Evolutionary conservation across 2,329 filamentous ascomycete species (phyloP), one percentile per base, ranked within the genome.

Genomic region (Dothiorella sarmentorum): DNA sequence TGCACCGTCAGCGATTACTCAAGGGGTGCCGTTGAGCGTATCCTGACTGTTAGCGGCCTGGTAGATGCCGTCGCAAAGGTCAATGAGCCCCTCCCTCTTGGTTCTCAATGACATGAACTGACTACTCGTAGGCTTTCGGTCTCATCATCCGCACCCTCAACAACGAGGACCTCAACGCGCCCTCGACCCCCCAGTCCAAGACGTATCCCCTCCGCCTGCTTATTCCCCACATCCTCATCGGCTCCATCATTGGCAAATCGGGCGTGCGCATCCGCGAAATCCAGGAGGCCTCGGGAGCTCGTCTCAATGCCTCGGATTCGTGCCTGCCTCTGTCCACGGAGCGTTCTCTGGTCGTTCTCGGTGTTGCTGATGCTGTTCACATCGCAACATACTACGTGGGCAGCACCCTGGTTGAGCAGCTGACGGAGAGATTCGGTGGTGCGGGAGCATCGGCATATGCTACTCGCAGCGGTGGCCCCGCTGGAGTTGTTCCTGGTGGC

Each of bases 1-100:
- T 99, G 94, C 80, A 99, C 94, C 47, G 94, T 99, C 67, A 97
- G 92, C 78, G 94, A 99, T 76, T 99, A 97, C 71, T 90, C 95
- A 67, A 91, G 96, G 71, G 94, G 94, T 65, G 94, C 94, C 58
- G 92, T 97, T 31, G 94, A 99, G 80, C 90, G 94, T 72, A 97
- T 99, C 69, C 82, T 99, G 69, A 99, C 94, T 29, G 94, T 99
- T 62, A 97, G 93, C 75, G 94, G 94, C 63, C 88, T 91, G 65
- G 93, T 97, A 66, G 94, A 99, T 78, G 93, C 93, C 66, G 92
- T 92, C 64, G 94, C 94, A 66, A 99, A 99, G 85, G 91, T 93
- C 80, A 67, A 80, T 74, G 49, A 31, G 9, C 7, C 15, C 22
- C 33, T 37, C 1, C 18, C 27, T 42, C 31, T n/a, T 15, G 31